A percentile compares a stretch with the other conserved stretches of the same genome.
These are phyloP conservation scores for Bruguiera hainesii DNA, from an alignment of 441 rosid genomes.

Conservation along the genomic window DNA sequence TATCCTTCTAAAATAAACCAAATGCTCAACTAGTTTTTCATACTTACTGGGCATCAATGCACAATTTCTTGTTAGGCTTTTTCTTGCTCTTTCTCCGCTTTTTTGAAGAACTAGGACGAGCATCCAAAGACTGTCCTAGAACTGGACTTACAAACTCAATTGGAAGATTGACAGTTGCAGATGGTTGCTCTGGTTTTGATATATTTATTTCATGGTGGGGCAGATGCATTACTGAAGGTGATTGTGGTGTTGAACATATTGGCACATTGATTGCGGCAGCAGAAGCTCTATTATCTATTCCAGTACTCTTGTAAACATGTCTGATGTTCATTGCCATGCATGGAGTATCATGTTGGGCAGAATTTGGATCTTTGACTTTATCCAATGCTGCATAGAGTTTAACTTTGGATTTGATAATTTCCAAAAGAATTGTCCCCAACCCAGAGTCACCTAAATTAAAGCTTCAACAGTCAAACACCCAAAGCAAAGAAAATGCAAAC, in stretches of 20 bases:
- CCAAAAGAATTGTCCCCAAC: constrained; percentile 22
- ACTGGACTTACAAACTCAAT: constrained; percentile 19
- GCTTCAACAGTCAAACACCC: constrained; percentile 6
- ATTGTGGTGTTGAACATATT: constrained; percentile 9
- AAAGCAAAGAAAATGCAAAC: not conserved
- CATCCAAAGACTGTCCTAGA: constrained; percentile 1
- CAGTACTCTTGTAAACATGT: not conserved
- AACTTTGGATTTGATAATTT: constrained; percentile 37
- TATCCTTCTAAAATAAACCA: not conserved
- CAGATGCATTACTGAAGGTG: constrained; percentile 4
- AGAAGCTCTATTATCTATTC: constrained; percentile 10
- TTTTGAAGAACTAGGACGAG: constrained; percentile 16
- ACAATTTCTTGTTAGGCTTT: constrained; percentile 29
- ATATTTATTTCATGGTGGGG: constrained; percentile 14
- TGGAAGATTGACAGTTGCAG: constrained; percentile 20
- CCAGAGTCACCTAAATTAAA: constrained; percentile 28
- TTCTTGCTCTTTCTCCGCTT: constrained; percentile 25
- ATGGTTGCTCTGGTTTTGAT: constrained; percentile 9
- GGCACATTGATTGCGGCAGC: constrained; percentile 4
- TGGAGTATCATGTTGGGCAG: constrained; percentile 1
- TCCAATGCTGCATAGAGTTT: constrained; percentile 22
- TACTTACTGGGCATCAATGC: constrained; percentile 22
- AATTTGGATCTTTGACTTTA: constrained; percentile 19
- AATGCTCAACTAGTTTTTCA: not conserved
- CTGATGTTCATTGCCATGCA: not conserved